Evolutionary conservation across 2,329 filamentous ascomycete genomes (phyloP), one percentile per base, ranked within the genome.

Genomic region (Fusarium nurragi): DNA sequence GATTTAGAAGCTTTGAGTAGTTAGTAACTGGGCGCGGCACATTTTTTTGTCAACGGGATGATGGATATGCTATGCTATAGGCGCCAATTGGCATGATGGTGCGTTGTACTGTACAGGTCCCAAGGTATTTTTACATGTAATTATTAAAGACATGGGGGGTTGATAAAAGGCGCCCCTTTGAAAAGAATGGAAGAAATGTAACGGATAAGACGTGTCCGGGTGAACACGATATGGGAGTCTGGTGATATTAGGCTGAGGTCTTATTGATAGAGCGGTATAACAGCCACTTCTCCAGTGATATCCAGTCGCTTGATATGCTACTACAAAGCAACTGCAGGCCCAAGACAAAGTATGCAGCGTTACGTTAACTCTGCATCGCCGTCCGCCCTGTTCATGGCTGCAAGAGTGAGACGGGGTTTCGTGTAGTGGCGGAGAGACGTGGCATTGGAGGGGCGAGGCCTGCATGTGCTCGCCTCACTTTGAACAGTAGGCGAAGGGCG

Each of bases 11-110:
- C 39, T 65, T 65, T 58, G 65, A 68, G 60, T 68, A 61, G 58
- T 61, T 50, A 37, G 36, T 43, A 48, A 58, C 32, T 54, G 62
- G 62, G 46, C 47, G 48, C 52, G 60, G 60, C 64, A 68, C 60
- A 63, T 55, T 65, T 68, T 54, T 67, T 67, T 61, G 65, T 65
- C 67, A 65, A 65, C 51, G 55, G 65, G 63, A 65, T 58, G 67
- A 71, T 67, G 69, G 66, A 71, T 67, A 71, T 70, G 62, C 65
- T 71, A 67, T 69, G 62, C 65, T 71, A 67, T 69, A 65, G 69
- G 69, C 69, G 69, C 69, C 69, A 69, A 71, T 67, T 64, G 69
- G 65, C 66, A 69, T 64, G 66, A 67, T 61, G 61, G 60, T 67
- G 68, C 64, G 69, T 70, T 71, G 68, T 71, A 71, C 65, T 71